Percentiles rank a stretch among this genome's conserved stretches.
phyloP scores from a whole-genome alignment of 441 rosid genomes.

The Pelargonium myrrhifolium region DNA sequence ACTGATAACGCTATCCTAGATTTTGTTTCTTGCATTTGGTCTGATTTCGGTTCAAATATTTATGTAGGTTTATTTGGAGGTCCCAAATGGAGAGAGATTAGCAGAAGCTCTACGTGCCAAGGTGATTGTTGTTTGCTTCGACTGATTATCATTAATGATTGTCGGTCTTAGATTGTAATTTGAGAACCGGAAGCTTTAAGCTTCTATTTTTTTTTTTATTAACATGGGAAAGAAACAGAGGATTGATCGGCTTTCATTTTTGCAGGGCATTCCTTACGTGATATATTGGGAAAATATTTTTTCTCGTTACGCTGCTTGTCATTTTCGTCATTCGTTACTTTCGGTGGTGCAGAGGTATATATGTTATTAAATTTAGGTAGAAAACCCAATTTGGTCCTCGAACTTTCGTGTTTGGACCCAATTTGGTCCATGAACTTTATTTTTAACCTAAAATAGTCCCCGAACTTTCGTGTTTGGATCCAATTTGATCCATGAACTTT shows the following conservation, averaged over 20 bases:
- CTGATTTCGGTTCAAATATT: neutral
- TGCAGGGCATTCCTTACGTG: constrained; percentile 7
- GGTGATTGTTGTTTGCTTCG: constrained; percentile 9
- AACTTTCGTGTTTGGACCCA: no score
- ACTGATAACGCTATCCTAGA: neutral
- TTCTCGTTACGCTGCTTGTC: neutral
- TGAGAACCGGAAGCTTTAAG: neutral
- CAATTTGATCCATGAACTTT: no score
- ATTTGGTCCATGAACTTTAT: no score
- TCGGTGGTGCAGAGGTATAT: constrained; percentile 6
- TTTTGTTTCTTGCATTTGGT: neutral
- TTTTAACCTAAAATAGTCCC: no score
- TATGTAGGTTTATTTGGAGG: constrained; percentile 23
- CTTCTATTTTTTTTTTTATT: neutral
- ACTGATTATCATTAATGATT: neutral
- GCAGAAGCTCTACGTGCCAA: constrained; percentile 23
- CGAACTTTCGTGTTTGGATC: no score
- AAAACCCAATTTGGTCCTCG: no score
- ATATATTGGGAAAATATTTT: neutral
- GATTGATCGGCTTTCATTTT: neutral
- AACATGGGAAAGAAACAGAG: no score
- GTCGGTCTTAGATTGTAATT: neutral
- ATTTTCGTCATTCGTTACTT: neutral
- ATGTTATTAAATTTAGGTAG: no score
- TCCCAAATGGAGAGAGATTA: constrained; percentile 17